A percentile compares a stretch with the other conserved stretches of the same genome.
Evolutionary conservation across 169 alveolate species (phyloP).

Genomic region (Eimeria sp.): DNA sequence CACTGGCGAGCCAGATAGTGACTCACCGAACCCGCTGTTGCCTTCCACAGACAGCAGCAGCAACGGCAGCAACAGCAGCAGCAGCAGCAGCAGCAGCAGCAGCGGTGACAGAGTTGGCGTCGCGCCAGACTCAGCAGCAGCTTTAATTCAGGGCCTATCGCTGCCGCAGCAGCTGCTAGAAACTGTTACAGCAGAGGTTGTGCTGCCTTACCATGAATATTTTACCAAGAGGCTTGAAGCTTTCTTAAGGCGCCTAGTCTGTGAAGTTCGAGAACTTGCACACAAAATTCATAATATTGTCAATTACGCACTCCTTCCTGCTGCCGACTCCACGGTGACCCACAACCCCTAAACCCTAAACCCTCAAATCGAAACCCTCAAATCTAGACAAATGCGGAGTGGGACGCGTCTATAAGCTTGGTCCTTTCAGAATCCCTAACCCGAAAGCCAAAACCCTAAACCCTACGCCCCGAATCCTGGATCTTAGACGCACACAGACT

Average conservation of each 20-base stretch:
- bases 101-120: background rate
- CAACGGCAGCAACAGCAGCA: slow-evolving; percentile 13
- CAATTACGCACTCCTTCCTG: background rate
- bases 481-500: no score
- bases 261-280: background rate
- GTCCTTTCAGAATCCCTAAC: background rate
- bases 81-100: slow-evolving; percentile 23
- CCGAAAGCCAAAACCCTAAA: background rate
- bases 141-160: background rate
- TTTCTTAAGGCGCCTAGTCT: background rate
- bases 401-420: background rate
- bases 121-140: slow-evolving; percentile 35
- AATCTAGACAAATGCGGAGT: background rate
- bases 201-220: background rate
- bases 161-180: slow-evolving; percentile 24
- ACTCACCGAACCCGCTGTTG: background rate
- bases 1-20: background rate
- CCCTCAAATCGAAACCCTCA: background rate
- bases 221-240: background rate
- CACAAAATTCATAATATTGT: background rate
- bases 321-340: background rate
- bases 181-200: background rate
- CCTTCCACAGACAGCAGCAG: background rate
- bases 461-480: background rate
- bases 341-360: background rate